phyloP scores from a whole-genome alignment of 441 rosid species.

The Brassica balearica region DNA sequence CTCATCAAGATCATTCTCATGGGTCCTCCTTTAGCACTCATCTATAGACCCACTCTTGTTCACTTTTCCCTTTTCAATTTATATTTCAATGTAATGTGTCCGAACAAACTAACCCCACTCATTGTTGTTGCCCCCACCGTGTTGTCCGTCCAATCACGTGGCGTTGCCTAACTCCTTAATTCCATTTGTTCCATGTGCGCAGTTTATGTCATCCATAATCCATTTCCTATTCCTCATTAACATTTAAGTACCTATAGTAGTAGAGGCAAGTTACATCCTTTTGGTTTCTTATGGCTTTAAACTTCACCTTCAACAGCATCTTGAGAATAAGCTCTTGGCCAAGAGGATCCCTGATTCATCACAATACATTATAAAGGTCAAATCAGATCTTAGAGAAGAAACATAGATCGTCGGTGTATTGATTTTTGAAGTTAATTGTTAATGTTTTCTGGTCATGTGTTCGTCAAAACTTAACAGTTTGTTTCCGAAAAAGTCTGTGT shows the following conservation, averaged over 20 bases:
- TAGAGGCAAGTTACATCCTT: no score
- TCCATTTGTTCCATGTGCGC: neutral
- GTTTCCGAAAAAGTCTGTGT: neutral
- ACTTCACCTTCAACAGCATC: no score
- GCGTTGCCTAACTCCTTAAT: constrained; percentile 19
- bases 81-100: constrained; percentile 26
- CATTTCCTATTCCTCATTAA: no score
- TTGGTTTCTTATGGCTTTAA: no score
- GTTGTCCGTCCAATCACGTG: constrained; percentile 30
- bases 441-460: neutral
- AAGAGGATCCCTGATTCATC: no score
- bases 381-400: neutral
- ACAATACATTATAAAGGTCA: neutral
- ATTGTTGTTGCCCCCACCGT: constrained; percentile 17
- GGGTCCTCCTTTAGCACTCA: constrained; percentile 27
- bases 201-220: no score
- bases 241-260: no score
- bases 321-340: no score
- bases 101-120: constrained; percentile 32
- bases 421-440: neutral
- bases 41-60: constrained; percentile 33
- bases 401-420: neutral
- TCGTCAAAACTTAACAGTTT: neutral
- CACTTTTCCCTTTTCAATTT: constrained; percentile 29
- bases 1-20: constrained; percentile 26